Conservation (phyloP, 768 basidiomycete genomes). For the Lentinus tigrinus region DNA sequence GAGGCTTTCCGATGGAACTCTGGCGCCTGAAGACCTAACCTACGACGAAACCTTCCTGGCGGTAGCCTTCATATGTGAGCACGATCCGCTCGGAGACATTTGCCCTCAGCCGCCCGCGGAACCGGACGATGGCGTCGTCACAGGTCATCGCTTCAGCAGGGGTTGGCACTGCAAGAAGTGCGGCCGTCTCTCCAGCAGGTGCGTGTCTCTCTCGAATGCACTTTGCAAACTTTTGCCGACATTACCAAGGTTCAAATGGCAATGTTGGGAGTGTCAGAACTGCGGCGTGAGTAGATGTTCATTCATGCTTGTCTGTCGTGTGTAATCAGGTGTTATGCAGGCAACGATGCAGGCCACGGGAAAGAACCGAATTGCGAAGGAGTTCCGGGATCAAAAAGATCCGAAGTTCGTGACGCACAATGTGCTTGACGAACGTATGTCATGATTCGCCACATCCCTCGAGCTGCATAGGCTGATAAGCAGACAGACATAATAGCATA, state of each 20-base stretch:
- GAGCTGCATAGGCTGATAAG: background rate
- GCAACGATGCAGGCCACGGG: constrained; percentile 17
- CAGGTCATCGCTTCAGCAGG: constrained; percentile 54
- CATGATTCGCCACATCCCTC: background rate
- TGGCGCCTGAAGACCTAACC: constrained; percentile 36
- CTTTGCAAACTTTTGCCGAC: background rate
- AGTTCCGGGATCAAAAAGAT: constrained; percentile 35
- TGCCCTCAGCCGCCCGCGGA: constrained; percentile 34
- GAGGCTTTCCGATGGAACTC: constrained; percentile 27
- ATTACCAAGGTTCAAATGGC: constrained; percentile 64
- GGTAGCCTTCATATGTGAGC: constrained; percentile 29
- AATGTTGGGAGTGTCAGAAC: constrained; percentile 64
- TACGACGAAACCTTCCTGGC: constrained; percentile 51
- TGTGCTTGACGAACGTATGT: background rate
- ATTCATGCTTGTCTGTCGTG: background rate
- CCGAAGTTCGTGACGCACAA: background rate
- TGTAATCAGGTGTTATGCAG: constrained; percentile 1
- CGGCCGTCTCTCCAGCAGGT: constrained; percentile 77
- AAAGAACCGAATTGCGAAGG: constrained; percentile 31
- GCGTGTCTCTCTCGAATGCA: constrained; percentile 15
- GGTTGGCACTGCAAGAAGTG: constrained; percentile 71
- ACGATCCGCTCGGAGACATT: constrained; percentile 37
- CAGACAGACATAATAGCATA: constrained; percentile 16
- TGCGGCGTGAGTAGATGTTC: constrained; percentile 47
- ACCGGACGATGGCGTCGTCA: constrained; percentile 40